phyloP scores from a whole-genome alignment of 352 stramenopile species.

The Albugo laibachii region DNA sequence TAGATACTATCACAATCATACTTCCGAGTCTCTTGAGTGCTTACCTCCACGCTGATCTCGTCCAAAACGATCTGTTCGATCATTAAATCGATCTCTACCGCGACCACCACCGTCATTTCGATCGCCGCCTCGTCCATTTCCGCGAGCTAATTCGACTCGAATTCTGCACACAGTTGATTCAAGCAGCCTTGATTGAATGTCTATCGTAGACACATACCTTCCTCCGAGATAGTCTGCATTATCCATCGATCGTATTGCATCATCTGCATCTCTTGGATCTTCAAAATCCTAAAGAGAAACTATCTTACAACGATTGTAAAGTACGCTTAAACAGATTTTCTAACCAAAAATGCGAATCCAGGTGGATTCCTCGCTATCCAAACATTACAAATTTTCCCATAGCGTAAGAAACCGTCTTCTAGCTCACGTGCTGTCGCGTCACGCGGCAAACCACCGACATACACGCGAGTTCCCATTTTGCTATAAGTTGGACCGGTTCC shows the following conservation, averaged over 20 bases:
- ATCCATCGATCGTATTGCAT: constrained; percentile 75
- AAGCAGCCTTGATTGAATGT: background rate
- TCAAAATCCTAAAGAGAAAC: constrained; percentile 53
- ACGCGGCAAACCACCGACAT: constrained; percentile 61
- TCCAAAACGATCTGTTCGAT: constrained; percentile 37
- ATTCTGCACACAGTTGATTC: constrained; percentile 18
- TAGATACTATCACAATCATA: background rate
- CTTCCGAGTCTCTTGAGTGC: background rate
- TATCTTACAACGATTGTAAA: background rate
- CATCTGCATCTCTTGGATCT: constrained; percentile 72
- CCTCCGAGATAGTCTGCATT: constrained; percentile 69
- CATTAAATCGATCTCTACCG: constrained; percentile 13
- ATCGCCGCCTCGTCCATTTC: constrained; percentile 14
- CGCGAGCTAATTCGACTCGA: constrained; percentile 61
- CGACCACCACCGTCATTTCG: constrained; percentile 25
- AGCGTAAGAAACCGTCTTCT: constrained; percentile 64
- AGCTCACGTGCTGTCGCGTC: constrained; percentile 66
- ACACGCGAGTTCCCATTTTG: constrained; percentile 63
- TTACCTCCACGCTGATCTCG: constrained; percentile 8
- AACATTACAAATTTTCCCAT: constrained; percentile 72
- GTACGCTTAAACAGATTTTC: constrained; percentile 10
- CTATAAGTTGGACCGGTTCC: constrained; percentile 2
- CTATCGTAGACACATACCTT: constrained; percentile 17
- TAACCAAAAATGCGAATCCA: constrained; percentile 80
- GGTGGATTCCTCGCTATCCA: constrained; percentile 75